These are phyloP conservation scores for Naegleria gruberi DNA, from an alignment of 208 protist species.

Conservation along the genomic window DNA sequence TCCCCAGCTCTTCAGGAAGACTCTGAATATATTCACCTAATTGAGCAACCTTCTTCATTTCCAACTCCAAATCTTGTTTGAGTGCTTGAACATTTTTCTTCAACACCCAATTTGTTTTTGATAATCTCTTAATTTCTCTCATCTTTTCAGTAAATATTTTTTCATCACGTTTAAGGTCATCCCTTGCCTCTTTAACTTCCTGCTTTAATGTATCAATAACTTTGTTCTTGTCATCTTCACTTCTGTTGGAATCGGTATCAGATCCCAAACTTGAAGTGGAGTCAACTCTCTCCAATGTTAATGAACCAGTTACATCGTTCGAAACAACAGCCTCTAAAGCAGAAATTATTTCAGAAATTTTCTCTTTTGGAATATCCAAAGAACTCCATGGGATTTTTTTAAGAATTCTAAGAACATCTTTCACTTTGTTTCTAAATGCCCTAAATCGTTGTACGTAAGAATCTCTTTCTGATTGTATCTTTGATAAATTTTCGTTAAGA, in stretches of 20 bases:
- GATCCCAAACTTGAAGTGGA: background rate
- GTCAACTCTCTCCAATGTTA: background rate
- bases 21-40: background rate
- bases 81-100: background rate
- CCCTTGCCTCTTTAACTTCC: constrained; percentile 51
- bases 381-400: background rate
- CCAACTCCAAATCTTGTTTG: background rate
- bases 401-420: background rate
- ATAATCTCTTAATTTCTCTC: constrained; percentile 44
- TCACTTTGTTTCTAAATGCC: background rate
- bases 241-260: background rate
- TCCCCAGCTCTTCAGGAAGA: background rate
- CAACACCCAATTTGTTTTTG: constrained; percentile 50
- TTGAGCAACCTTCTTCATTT: background rate
- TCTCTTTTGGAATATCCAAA: background rate
- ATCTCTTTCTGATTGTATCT: background rate
- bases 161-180: constrained; percentile 60
- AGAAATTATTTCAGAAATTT: background rate
- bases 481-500: background rate
- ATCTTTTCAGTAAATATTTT: constrained; percentile 63
- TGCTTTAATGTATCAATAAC: constrained; percentile 35
- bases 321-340: background rate
- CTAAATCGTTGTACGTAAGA: background rate
- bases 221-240: constrained; percentile 28
- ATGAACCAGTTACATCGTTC: background rate